Evolutionary conservation across 2,329 filamentous ascomycete species (phyloP), one percentile per base, ranked within the genome.

Genomic region (Colletotrichum salicis): DNA sequence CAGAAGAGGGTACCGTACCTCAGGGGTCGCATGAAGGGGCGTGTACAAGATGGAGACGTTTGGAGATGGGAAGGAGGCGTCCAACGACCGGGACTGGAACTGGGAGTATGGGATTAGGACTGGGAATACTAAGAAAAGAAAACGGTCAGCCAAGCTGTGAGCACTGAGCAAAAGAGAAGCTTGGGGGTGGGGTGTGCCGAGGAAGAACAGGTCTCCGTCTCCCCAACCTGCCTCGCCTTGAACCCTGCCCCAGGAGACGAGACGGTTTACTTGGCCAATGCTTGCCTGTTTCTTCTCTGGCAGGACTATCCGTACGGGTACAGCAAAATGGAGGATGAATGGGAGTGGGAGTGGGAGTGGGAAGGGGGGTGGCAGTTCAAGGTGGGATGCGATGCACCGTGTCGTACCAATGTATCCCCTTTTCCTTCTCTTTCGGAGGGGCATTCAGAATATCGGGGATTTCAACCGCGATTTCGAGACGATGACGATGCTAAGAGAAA

Each of bases 1-100:
- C 41, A 54, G 45, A 22, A 19, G 58, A 51, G 51, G 54, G 27
- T 52, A 57, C 64, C 41, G 22, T 48, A 24, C 41, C 62, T 64
- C 66, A 69, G 60, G 66, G 66, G 66, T 64, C 31, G 54, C 66
- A 69, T 64, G 66, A 69, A 64, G 41, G 66, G 66, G 52, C 52
- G 66, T 69, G 66, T 69, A 37, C 15, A 69, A 35, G 41, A 69
- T 59, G 60, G 66, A 41, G 66, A 22, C 54, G 15, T 41, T 35
- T 56, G 66, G 54, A 51, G 37, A 51, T 60, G 31, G 37, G 60
- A 12, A 58, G 24, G 54, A 48, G 41, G 41, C 41, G 41, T 48
- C 41, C 41, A 48, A 10, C 41, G 19, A n/a, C 41, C 15, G 15
- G 41, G 7, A 48, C 41, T 24, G 41, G 13, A 35, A 29, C 7